Evolutionary conservation across 768 basidiomycete species (phyloP).

Genomic region (Chiua virens): DNA sequence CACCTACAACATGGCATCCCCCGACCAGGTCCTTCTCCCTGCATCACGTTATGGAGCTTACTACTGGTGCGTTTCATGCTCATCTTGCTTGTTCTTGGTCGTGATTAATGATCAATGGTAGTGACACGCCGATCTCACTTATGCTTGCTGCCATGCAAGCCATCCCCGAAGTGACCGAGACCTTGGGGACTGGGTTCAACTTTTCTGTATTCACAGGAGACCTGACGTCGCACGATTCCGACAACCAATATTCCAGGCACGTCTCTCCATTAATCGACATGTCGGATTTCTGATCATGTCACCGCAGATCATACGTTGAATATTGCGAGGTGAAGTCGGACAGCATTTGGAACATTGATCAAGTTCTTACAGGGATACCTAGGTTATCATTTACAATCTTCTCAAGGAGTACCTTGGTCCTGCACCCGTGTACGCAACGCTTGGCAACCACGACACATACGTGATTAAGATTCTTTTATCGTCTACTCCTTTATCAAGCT

Average conservation of each 20-base stretch:
- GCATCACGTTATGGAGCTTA: conserved; percentile 63
- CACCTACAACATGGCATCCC: conserved; percentile 45
- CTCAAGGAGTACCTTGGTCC: conserved; percentile 56
- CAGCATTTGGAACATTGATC: too few species aligned
- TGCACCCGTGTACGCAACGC: conserved; percentile 65
- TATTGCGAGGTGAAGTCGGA: conserved; percentile 52
- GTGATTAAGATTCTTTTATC: conserved; percentile 28
- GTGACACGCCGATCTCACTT: conserved; percentile 63
- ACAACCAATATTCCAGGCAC: conserved; percentile 61
- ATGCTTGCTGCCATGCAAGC: conserved; percentile 57
- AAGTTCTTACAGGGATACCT: conserved; percentile 46
- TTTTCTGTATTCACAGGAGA: conserved; percentile 75
- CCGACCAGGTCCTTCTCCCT: conserved; percentile 46
- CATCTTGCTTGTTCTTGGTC: background rate
- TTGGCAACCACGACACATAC: conserved; percentile 76
- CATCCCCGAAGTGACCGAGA: conserved; percentile 64
- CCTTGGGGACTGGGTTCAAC: conserved; percentile 56
- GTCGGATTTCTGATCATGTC: background rate
- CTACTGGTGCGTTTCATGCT: conserved; percentile 4
- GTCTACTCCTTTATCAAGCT: too few species aligned
- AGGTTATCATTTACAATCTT: conserved; percentile 63
- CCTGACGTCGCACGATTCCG: conserved; percentile 68
- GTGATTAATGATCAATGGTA: conserved; percentile 10
- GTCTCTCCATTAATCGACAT: background rate
- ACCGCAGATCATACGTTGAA: conserved; percentile 50